A percentile compares a stretch with the other conserved stretches of the same genome.
phyloP scores from a whole-genome alignment of 2,329 filamentous ascomycete genomes.

The Dothideomycetes sp. region DNA sequence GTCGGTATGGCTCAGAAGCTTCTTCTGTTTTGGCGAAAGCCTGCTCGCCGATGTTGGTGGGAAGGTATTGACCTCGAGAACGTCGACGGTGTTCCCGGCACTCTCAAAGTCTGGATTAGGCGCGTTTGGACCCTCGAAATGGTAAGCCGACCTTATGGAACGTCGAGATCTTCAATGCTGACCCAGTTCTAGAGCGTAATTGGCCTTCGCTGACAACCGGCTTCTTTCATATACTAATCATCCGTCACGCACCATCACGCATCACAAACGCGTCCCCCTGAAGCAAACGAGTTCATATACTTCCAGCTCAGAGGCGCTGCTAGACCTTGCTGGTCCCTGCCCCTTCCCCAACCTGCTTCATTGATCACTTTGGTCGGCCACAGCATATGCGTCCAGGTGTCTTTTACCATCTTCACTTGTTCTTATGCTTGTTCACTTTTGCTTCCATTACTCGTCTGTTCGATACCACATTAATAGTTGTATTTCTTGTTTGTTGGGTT shows the following conservation, averaged over 20 bases:
- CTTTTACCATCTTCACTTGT: no score
- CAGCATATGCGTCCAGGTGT: no score
- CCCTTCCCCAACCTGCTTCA: no score
- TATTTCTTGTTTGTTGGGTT: no score
- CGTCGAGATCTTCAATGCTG: neutral
- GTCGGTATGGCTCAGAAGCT: conserved; percentile 99
- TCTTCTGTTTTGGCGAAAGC: conserved; percentile 95
- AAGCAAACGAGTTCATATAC: no score
- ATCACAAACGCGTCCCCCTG: no score
- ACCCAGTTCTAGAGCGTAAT: conserved; percentile 13
- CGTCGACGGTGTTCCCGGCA: conserved; percentile 82
- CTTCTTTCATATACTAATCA: neutral
- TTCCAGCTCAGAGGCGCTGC: no score
- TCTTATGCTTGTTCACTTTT: no score
- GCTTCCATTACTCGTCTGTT: no score
- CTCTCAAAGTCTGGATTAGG: conserved; percentile 95
- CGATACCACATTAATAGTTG: no score
- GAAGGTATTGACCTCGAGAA: conserved; percentile 86
- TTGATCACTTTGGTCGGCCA: no score
- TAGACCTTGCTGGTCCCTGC: no score
- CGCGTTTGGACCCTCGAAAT: conserved; percentile 98
- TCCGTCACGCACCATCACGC: neutral
- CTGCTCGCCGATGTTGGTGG: conserved; percentile 96
- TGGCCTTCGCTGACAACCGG: conserved; percentile 12
- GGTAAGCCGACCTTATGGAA: conserved; percentile 32